Evolutionary conservation across 1,284 basidiomycete genomes (phyloP).

Genomic region (Gymnopus androsaceus): DNA sequence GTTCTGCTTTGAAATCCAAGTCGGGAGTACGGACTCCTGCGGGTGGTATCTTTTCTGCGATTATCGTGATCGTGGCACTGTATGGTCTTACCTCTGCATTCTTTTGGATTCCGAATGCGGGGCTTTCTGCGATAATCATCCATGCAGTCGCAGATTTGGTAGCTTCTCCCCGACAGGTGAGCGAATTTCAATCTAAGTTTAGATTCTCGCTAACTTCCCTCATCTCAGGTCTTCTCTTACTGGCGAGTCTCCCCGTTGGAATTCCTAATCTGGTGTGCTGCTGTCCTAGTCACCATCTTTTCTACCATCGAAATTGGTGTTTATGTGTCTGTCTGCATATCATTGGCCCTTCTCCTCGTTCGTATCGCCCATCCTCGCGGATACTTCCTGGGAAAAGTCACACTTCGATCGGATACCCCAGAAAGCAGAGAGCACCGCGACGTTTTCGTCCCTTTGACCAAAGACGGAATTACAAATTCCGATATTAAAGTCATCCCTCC

Average conservation of each 20-base stretch:
- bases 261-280: slow-evolving; percentile 87
- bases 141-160: slow-evolving; percentile 94
- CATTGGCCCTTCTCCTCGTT: slow-evolving; percentile 82
- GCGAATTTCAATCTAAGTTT: slow-evolving; percentile 8
- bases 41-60: slow-evolving; percentile 84
- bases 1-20: slow-evolving; percentile 94
- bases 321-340: slow-evolving; percentile 86
- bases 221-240: slow-evolving; percentile 78
- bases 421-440: slow-evolving; percentile 54
- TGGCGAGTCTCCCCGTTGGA: slow-evolving; percentile 95
- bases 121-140: slow-evolving; percentile 91
- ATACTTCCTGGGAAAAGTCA: slow-evolving; percentile 84
- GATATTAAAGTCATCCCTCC: slow-evolving; percentile 78
- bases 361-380: slow-evolving; percentile 92
- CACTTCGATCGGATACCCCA: slow-evolving; percentile 37
- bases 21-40: slow-evolving; percentile 94
- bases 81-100: slow-evolving; percentile 93
- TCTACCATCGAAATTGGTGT: slow-evolving; percentile 92
- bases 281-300: slow-evolving; percentile 89
- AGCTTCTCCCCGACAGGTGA: slow-evolving; percentile 75
- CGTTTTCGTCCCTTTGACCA: slow-evolving; percentile 81
- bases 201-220: neutral
- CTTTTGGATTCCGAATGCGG: slow-evolving; percentile 82
- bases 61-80: slow-evolving; percentile 91
- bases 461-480: slow-evolving; percentile 67